Percentiles rank a stretch among this genome's conserved stretches.
phyloP scores from a whole-genome alignment of 2,329 filamentous ascomycete genomes.

The Ophiostoma sp. region DNA sequence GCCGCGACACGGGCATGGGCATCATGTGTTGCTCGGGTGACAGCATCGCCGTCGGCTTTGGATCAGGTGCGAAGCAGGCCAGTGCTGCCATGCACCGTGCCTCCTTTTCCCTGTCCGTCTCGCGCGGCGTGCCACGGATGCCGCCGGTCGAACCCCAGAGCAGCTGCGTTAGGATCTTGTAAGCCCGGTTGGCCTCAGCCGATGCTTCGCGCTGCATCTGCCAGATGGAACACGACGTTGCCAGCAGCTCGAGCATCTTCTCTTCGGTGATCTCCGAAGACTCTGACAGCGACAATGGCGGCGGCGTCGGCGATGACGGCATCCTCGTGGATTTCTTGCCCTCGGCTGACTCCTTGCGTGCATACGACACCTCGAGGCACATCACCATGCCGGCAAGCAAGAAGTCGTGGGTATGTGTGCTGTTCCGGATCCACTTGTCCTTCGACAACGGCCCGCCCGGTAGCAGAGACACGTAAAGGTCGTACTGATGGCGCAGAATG shows the following conservation, averaged over 20 bases:
- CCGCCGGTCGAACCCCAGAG: constrained; percentile 21
- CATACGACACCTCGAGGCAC: constrained; percentile 36
- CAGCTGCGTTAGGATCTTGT: constrained; percentile 33
- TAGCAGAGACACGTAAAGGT: constrained; percentile 38
- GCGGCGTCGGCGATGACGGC: not conserved
- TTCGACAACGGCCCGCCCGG: constrained; percentile 37
- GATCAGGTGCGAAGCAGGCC: not conserved
- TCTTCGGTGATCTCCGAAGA: constrained; percentile 13
- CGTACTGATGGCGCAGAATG: constrained; percentile 40
- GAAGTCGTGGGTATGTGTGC: constrained; percentile 42
- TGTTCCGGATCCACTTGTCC: constrained; percentile 41
- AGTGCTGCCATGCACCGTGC: not conserved
- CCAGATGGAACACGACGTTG: constrained; percentile 32
- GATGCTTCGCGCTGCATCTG: constrained; percentile 28
- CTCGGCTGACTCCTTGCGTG: constrained; percentile 20
- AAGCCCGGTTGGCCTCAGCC: constrained; percentile 31
- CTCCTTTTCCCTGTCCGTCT: not conserved
- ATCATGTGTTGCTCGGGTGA: constrained; percentile 9
- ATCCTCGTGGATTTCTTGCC: not conserved
- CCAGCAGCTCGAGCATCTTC: constrained; percentile 30
- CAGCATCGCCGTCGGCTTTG: not conserved
- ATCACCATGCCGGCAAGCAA: constrained; percentile 44
- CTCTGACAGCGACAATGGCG: not conserved
- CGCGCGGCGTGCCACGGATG: not conserved
- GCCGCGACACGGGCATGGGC: constrained; percentile 6